Evolutionary conservation across 2,329 filamentous ascomycete genomes (phyloP).

Genomic region (Xylariales sp.): DNA sequence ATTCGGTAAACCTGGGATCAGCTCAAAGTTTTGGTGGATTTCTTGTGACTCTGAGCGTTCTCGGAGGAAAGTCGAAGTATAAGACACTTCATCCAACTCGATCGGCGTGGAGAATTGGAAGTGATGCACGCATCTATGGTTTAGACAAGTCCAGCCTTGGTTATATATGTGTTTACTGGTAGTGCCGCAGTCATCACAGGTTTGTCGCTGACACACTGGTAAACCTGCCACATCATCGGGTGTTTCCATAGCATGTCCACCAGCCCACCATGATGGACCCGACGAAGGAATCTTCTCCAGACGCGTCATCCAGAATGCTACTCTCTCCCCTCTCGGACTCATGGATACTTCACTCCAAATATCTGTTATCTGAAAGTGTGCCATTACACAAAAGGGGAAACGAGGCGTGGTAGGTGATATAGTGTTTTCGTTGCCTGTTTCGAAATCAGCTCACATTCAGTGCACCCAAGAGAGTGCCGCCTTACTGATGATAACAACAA

Average conservation of each 20-base stretch:
- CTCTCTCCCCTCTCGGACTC: slow-evolving; percentile 23
- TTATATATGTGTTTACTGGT: slow-evolving; percentile 32
- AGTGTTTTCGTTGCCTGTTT: slow-evolving; percentile 37
- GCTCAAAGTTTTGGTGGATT: no score
- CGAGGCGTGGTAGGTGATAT: slow-evolving; percentile 41
- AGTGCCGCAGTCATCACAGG: slow-evolving; percentile 36
- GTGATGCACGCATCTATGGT: slow-evolving; percentile 42
- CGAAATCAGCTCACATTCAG: no score
- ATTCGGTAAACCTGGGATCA: no score
- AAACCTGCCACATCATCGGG: slow-evolving; percentile 25
- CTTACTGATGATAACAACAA: background rate
- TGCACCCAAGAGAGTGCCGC: no score
- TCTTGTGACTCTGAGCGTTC: slow-evolving; percentile 44
- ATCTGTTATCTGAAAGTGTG: slow-evolving; percentile 63
- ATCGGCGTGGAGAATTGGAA: slow-evolving; percentile 32
- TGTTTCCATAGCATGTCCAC: slow-evolving; percentile 22
- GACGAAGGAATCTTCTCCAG: slow-evolving; percentile 58
- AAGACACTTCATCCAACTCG: slow-evolving; percentile 33
- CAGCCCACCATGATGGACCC: slow-evolving; percentile 55
- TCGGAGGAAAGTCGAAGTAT: slow-evolving; percentile 53
- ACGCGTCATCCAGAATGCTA: slow-evolving; percentile 48
- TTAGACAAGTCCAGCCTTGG: slow-evolving; percentile 24
- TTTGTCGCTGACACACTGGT: slow-evolving; percentile 13
- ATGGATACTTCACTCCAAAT: slow-evolving; percentile 60
- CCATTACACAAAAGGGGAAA: slow-evolving; percentile 61